These are phyloP conservation scores for Orbilia quercus DNA, from an alignment of 2,329 filamentous ascomycete genomes.

Conservation along the genomic window DNA sequence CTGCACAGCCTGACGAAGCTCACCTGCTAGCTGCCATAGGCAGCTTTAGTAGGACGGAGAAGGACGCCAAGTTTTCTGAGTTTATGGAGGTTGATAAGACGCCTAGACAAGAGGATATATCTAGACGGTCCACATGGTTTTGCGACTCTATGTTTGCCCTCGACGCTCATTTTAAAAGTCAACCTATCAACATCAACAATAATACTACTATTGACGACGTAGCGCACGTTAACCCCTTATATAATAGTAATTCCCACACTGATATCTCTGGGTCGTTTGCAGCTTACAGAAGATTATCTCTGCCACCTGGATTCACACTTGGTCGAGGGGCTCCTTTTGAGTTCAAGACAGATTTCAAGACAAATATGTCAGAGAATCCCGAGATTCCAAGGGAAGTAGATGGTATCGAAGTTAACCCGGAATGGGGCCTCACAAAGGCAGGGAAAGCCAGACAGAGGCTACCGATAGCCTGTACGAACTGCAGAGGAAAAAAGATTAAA, in stretches of 20 bases:
- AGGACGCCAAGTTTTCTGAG: slow-evolving; percentile 30
- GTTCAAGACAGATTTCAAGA: slow-evolving; percentile 35
- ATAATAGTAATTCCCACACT: slow-evolving; percentile 34
- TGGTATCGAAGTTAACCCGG: slow-evolving; percentile 60
- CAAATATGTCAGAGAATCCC: slow-evolving; percentile 38
- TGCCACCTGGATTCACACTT: slow-evolving; percentile 51
- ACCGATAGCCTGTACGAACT: slow-evolving; percentile 60
- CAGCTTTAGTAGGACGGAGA: slow-evolving; percentile 40
- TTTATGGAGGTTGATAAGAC: slow-evolving; percentile 54
- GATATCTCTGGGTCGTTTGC: slow-evolving; percentile 48
- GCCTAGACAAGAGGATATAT: slow-evolving; percentile 54
- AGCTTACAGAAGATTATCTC: slow-evolving; percentile 54
- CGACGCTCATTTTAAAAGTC: slow-evolving; percentile 52
- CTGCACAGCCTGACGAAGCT: slow-evolving; percentile 54
- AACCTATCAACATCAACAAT: slow-evolving; percentile 40
- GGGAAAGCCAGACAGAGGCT: slow-evolving; percentile 60
- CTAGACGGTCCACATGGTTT: slow-evolving; percentile 52
- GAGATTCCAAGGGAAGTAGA: slow-evolving; percentile 57
- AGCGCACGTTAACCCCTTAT: slow-evolving; percentile 32
- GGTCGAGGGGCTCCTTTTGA: slow-evolving; percentile 54
- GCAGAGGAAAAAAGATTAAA: slow-evolving; percentile 60
- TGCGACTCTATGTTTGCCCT: slow-evolving; percentile 52
- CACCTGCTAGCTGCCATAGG: slow-evolving; percentile 50
- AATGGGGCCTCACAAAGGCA: slow-evolving; percentile 60
- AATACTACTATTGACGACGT: slow-evolving; percentile 20